phyloP scores from a whole-genome alignment of 2,329 filamentous ascomycete species.

The Fragosphaeria purpurea region DNA sequence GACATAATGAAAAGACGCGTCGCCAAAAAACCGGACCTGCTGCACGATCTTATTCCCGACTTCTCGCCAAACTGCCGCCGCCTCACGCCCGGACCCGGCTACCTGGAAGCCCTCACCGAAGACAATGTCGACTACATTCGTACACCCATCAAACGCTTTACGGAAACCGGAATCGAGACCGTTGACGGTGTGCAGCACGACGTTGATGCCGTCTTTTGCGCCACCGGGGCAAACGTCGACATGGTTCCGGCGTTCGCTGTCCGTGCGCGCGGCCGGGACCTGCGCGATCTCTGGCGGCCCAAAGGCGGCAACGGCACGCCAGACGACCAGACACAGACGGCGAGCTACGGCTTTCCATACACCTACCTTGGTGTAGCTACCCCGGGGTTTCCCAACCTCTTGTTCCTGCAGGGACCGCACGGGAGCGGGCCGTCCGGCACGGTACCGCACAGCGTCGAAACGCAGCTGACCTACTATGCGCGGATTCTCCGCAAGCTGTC shows the following conservation, averaged over 20 bases:
- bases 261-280: slow-evolving; percentile 40
- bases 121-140: slow-evolving; percentile 54
- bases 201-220: slow-evolving; percentile 57
- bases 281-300: slow-evolving; percentile 46
- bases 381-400: slow-evolving; percentile 22
- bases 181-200: slow-evolving; percentile 44
- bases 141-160: slow-evolving; percentile 47
- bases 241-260: slow-evolving; percentile 52
- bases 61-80: slow-evolving; percentile 56
- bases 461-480: slow-evolving; percentile 29
- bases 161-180: slow-evolving; percentile 48
- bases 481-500: slow-evolving; percentile 39
- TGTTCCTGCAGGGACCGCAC: slow-evolving; percentile 19
- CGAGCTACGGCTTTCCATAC: slow-evolving; percentile 49
- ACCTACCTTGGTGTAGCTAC: slow-evolving; percentile 24
- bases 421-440: slow-evolving; percentile 10
- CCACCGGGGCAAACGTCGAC: slow-evolving; percentile 55
- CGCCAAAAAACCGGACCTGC: slow-evolving; percentile 42
- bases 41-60: slow-evolving; percentile 47
- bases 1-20: slow-evolving; percentile 45
- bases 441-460: slow-evolving; percentile 12
- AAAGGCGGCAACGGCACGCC: too few relatives aligned
- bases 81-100: slow-evolving; percentile 56
- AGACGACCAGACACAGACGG: too few relatives aligned
- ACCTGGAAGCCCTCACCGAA: slow-evolving; percentile 53